These are phyloP conservation scores for Pseudozyma sp. DNA, from an alignment of 1,284 basidiomycete species.

Conservation along the genomic window DNA sequence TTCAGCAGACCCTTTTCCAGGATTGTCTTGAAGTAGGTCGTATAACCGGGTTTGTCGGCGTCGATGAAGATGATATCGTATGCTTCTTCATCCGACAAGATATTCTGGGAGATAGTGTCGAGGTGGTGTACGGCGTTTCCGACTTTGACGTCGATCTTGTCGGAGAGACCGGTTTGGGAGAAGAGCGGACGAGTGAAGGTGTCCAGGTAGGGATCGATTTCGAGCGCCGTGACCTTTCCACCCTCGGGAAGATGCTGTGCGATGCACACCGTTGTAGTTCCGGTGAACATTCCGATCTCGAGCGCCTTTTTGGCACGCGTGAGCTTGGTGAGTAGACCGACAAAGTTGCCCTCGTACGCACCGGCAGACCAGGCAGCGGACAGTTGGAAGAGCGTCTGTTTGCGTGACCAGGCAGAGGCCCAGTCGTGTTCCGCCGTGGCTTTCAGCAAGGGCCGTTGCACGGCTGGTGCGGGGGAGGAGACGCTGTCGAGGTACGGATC, in stretches of 20 bases:
- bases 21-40: slow-evolving; percentile 58
- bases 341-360: slow-evolving; percentile 54
- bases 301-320: slow-evolving; percentile 48
- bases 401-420: slow-evolving; percentile 34
- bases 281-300: slow-evolving; percentile 63
- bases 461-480: slow-evolving; percentile 37
- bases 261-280: slow-evolving; percentile 58
- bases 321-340: slow-evolving; percentile 49
- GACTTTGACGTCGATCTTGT: slow-evolving; percentile 62
- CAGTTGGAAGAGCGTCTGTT: slow-evolving; percentile 42
- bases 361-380: slow-evolving; percentile 50
- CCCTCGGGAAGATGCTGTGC: slow-evolving; percentile 42
- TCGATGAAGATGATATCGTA: slow-evolving; percentile 69
- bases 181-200: slow-evolving; percentile 62
- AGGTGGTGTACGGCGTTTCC: slow-evolving; percentile 62
- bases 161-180: slow-evolving; percentile 54
- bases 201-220: slow-evolving; percentile 66
- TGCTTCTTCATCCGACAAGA: slow-evolving; percentile 35
- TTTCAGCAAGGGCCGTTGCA: slow-evolving; percentile 35
- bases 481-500: slow-evolving; percentile 53
- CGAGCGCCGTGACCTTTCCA: slow-evolving; percentile 62
- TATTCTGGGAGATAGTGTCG: slow-evolving; percentile 29
- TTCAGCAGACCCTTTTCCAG: slow-evolving; percentile 56
- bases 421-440: slow-evolving; percentile 56
- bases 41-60: slow-evolving; percentile 67